Evolutionary conservation across 2,329 filamentous ascomycete species (phyloP).

Genomic region (Calonectria pteridis): DNA sequence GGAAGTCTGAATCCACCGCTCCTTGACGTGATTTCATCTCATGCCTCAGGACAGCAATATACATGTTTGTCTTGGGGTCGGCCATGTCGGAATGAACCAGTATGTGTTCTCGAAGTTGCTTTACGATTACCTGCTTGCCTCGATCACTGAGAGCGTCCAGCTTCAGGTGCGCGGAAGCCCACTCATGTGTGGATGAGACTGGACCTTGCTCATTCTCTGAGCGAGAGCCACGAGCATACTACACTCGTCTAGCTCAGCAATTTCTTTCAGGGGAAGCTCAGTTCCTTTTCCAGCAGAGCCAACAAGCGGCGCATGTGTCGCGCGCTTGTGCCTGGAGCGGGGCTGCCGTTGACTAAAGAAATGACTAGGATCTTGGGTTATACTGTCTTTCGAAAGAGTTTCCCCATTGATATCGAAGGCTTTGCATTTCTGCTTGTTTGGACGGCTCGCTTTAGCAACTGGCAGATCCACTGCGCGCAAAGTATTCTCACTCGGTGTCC

Average conservation of each 20-base stretch:
- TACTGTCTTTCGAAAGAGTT: not conserved
- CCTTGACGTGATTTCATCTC: no score
- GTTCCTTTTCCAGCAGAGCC: not conserved
- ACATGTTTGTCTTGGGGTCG: no score
- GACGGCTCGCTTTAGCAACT: not conserved
- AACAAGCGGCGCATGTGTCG: not conserved
- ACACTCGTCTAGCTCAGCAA: not conserved
- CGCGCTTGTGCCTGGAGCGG: not conserved
- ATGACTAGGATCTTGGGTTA: no score
- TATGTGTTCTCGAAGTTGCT: not conserved
- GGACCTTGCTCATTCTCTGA: not conserved
- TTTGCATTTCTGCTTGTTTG: not conserved
- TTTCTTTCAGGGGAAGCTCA: not conserved
- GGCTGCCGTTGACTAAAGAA: no score
- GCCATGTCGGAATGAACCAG: not conserved
- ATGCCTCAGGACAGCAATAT: no score
- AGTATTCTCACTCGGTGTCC: no score
- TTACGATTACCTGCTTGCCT: not conserved
- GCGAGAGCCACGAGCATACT: not conserved
- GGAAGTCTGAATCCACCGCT: no score
- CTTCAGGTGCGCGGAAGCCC: no score
- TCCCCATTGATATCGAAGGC: not conserved
- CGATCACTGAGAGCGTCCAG: not conserved
- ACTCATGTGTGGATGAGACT: no score
- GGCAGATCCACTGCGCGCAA: not conserved